Percentiles rank a stretch among this genome's conserved stretches.
These are phyloP conservation scores for Fragilaria radians DNA, from an alignment of 108 stramenopile species.

Conservation along the genomic window DNA sequence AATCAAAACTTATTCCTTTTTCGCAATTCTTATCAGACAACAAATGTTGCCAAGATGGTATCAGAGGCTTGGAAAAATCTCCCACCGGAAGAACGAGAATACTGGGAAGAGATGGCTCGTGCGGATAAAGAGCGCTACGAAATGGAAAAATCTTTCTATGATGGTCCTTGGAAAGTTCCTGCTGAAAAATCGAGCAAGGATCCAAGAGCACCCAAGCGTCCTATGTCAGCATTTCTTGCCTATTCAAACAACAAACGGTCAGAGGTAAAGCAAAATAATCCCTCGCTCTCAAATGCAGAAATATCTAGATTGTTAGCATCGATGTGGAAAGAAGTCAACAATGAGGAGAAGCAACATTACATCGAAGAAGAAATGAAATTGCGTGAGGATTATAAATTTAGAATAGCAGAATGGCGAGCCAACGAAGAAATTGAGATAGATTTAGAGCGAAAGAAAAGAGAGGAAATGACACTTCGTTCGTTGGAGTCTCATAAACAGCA, in stretches of 20 bases:
- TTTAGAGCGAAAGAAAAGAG: no score
- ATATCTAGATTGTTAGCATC: constrained; percentile 35
- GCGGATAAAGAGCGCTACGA: constrained; percentile 36
- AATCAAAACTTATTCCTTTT: no score
- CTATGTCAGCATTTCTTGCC: constrained; percentile 45
- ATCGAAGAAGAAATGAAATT: constrained; percentile 18
- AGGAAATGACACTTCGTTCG: no score
- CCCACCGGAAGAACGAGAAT: constrained; percentile 26
- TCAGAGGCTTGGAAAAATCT: constrained; percentile 27
- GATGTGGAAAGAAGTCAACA: constrained; percentile 30
- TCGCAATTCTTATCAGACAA: constrained; percentile 12
- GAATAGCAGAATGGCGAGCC: constrained; percentile 23
- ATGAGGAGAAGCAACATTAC: constrained; percentile 33
- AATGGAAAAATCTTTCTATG: constrained; percentile 21
- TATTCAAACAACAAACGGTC: constrained; percentile 27
- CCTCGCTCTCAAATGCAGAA: constrained; percentile 35
- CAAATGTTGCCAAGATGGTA: constrained; percentile 22
- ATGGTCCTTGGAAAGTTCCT: constrained; percentile 32
- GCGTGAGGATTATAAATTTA: constrained; percentile 24
- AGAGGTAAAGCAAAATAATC: constrained; percentile 31
- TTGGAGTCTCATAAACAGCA: no score
- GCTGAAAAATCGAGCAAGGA: constrained; percentile 21
- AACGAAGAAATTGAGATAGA: no score
- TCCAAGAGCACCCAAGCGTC: constrained; percentile 43
- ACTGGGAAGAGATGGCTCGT: constrained; percentile 33